phyloP scores from a whole-genome alignment of 768 basidiomycete genomes.

The Russula sp. region DNA sequence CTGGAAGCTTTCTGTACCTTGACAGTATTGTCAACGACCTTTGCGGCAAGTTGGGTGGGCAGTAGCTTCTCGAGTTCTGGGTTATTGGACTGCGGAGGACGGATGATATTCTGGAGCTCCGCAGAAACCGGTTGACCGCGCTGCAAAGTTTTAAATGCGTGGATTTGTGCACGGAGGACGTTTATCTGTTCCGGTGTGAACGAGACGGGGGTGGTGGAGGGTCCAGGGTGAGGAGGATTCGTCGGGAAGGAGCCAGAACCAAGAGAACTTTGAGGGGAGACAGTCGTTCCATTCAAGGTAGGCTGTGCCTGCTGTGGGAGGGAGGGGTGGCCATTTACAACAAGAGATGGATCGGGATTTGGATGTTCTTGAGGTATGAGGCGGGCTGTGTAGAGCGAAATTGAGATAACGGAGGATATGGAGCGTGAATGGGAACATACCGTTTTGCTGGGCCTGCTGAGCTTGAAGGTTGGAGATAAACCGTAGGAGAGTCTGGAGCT shows the following conservation, averaged over 20 bases:
- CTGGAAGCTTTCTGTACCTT: constrained; percentile 60
- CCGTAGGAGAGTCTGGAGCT: constrained; percentile 44
- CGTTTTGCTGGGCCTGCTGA: constrained; percentile 39
- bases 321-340: constrained; percentile 52
- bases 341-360: constrained; percentile 33
- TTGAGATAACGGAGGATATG: constrained; percentile 1
- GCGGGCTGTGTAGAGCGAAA: constrained; percentile 10
- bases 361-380: constrained; percentile 28
- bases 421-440: constrained; percentile 2
- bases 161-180: constrained; percentile 76
- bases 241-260: constrained; percentile 50
- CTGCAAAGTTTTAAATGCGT: constrained; percentile 71
- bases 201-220: constrained; percentile 71
- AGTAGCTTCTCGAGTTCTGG: constrained; percentile 64
- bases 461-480: constrained; percentile 42
- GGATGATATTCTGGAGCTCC: constrained; percentile 65
- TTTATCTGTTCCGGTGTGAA: constrained; percentile 75
- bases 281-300: constrained; percentile 39
- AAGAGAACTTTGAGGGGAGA: constrained; percentile 43
- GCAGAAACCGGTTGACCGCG: constrained; percentile 68
- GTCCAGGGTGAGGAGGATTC: constrained; percentile 48
- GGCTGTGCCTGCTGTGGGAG: constrained; percentile 26
- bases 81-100: constrained; percentile 57
- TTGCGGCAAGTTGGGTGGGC: constrained; percentile 55
- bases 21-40: constrained; percentile 71